A percentile compares a stretch with the other conserved stretches of the same genome.
Conservation (phyloP, 2,329 filamentous ascomycete species). For the Trichoderma arundinaceum region DNA sequence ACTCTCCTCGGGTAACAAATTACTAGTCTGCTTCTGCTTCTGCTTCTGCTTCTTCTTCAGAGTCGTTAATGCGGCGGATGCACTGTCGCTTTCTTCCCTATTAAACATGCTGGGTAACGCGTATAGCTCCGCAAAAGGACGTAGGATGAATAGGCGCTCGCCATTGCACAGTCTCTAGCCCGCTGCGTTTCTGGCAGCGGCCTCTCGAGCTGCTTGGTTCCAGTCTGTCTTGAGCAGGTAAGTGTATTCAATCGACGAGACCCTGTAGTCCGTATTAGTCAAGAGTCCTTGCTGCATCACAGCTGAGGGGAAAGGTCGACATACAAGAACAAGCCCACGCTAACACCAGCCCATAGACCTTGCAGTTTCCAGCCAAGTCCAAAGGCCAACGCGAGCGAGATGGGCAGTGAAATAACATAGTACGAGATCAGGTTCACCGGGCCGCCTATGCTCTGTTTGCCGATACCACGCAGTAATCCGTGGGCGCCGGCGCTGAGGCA, state of each 20-base stretch:
- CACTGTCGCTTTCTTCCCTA: background rate
- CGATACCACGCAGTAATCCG: conserved; percentile 84
- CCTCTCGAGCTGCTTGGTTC: conserved; percentile 59
- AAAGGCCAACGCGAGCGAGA: conserved; percentile 80
- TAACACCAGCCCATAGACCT: conserved; percentile 82
- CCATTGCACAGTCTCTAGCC: conserved; percentile 42
- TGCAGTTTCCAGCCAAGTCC: conserved; percentile 75
- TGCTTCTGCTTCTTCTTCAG: background rate
- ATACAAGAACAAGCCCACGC: conserved; percentile 70
- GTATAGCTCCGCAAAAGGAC: background rate
- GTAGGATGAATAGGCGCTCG: background rate
- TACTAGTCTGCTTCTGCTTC: background rate
- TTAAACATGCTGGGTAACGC: background rate
- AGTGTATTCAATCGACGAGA: conserved; percentile 59
- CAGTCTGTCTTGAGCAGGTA: conserved; percentile 60
- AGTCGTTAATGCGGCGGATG: background rate
- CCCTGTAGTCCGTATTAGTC: conserved; percentile 44
- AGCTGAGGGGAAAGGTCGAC: conserved; percentile 38
- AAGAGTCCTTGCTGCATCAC: background rate
- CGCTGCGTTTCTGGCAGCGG: conserved; percentile 56
- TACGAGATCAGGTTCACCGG: conserved; percentile 87
- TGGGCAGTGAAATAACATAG: conserved; percentile 83
- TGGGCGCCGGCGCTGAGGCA: conserved; percentile 79
- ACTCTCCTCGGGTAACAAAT: conserved; percentile 1
- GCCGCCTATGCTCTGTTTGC: conserved; percentile 86